These are phyloP conservation scores for Pseudopediastrum boryanum DNA, from an alignment of 139 green algal species.

Conservation along the genomic window DNA sequence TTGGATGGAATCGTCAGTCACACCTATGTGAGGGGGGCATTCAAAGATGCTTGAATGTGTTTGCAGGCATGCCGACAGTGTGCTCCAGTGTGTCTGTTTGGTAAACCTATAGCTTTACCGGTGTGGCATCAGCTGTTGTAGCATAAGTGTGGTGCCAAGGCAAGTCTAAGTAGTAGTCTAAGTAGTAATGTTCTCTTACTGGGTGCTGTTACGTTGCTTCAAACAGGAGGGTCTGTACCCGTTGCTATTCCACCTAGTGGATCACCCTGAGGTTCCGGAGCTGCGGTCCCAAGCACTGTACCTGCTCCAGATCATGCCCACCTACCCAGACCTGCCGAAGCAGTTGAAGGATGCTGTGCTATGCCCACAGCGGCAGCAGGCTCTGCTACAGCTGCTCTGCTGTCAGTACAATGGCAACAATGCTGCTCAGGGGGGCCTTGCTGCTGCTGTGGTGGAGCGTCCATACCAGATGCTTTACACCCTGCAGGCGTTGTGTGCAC, in stretches of 20 bases:
- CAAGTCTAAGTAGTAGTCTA: no score
- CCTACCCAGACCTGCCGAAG: conserved; percentile 40
- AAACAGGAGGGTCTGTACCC: conserved; percentile 53
- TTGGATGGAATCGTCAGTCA: no score
- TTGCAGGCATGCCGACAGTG: no score
- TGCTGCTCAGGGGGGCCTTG: conserved; percentile 12
- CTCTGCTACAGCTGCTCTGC: background rate
- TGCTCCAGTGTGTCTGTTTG: no score
- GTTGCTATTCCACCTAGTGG: conserved; percentile 59
- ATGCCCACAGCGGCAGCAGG: conserved; percentile 1
- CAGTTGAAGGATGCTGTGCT: conserved; percentile 43
- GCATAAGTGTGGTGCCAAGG: no score
- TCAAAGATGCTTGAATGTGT: no score
- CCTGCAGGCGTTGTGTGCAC: conserved; percentile 57
- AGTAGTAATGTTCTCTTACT: no score
- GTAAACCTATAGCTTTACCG: no score
- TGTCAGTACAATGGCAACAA: conserved; percentile 15
- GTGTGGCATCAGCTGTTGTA: no score
- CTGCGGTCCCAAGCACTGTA: conserved; percentile 29
- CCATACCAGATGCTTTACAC: conserved; percentile 58
- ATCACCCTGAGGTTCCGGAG: conserved; percentile 25
- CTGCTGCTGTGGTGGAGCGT: background rate
- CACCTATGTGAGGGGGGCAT: no score
- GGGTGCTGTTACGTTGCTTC: background rate
- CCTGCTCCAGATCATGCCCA: conserved; percentile 71